Evolutionary conservation across 2,329 filamentous ascomycete genomes (phyloP).

Genomic region (Penicillium paneum): DNA sequence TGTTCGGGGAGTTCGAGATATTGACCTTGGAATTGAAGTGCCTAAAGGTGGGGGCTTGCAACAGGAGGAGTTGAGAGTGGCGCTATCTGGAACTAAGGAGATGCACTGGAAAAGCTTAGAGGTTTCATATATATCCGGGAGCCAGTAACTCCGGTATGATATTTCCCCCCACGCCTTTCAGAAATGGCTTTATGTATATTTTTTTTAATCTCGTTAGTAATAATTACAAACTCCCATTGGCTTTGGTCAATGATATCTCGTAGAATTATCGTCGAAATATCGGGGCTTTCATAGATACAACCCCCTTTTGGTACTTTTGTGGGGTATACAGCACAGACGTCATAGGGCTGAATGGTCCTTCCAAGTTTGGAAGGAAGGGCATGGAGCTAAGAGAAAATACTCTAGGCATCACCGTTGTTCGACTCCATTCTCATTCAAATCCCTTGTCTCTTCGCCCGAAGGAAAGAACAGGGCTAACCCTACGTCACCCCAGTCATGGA

Average conservation of each 20-base stretch:
- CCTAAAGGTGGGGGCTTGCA: background rate
- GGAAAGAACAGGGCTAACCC: background rate
- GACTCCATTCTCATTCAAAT: background rate
- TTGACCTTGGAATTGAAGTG: background rate
- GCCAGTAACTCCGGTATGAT: background rate
- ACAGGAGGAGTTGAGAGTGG: background rate
- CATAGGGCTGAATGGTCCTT: constrained; percentile 4
- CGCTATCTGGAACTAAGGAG: background rate
- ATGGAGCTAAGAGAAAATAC: background rate
- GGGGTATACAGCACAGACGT: background rate
- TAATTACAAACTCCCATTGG: background rate
- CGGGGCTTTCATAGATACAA: too few species aligned
- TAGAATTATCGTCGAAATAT: too few species aligned
- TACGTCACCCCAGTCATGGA: constrained; percentile 6
- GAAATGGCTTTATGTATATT: background rate
- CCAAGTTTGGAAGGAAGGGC: background rate
- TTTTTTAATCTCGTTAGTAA: background rate
- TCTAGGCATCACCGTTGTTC: constrained; percentile 3
- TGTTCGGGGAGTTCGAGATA: background rate
- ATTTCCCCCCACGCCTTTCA: background rate
- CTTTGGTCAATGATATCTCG: background rate
- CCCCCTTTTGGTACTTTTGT: background rate
- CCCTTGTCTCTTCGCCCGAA: too few species aligned
- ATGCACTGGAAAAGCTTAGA: background rate
- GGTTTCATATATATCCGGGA: background rate